These are phyloP conservation scores for Kuraishia hungarica DNA, from an alignment of 805 yeast species.

Conservation along the genomic window DNA sequence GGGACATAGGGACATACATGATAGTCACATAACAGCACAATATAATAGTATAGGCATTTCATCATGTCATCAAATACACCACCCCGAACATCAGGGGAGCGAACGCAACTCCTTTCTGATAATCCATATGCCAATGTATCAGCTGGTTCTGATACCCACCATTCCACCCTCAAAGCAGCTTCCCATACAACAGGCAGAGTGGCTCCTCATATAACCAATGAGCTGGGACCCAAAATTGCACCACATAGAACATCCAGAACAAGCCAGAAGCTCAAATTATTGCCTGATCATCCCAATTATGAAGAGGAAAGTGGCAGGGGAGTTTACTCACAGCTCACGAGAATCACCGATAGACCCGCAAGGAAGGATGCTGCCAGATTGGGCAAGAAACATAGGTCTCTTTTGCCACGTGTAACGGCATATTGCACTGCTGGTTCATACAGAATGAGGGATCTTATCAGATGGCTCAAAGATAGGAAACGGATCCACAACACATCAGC, in stretches of 20 bases:
- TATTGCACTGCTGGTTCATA: slow-evolving; percentile 94
- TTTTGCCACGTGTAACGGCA: slow-evolving; percentile 90
- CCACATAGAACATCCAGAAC: slow-evolving; percentile 72
- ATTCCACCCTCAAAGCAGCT: background rate
- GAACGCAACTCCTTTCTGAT: slow-evolving; percentile 20
- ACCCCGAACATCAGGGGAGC: slow-evolving; percentile 9
- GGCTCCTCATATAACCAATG: slow-evolving; percentile 12
- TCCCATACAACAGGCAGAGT: background rate
- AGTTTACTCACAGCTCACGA: slow-evolving; percentile 76
- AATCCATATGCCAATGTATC: slow-evolving; percentile 17
- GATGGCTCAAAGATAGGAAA: slow-evolving; percentile 79
- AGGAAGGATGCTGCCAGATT: slow-evolving; percentile 89
- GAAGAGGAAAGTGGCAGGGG: slow-evolving; percentile 21
- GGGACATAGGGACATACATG: too few species aligned
- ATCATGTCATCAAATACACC: background rate
- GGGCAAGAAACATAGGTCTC: slow-evolving; percentile 76
- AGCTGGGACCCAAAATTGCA: slow-evolving; percentile 43
- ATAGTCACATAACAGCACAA: too few species aligned
- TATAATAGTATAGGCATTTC: background rate
- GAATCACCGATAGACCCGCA: slow-evolving; percentile 82
- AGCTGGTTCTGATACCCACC: background rate
- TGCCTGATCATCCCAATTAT: slow-evolving; percentile 49
- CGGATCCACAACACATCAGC: slow-evolving; percentile 73
- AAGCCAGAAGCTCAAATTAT: slow-evolving; percentile 60
- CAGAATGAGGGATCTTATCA: slow-evolving; percentile 74